Percentiles rank a stretch among this genome's conserved stretches.
Evolutionary conservation across 163 green algal genomes (phyloP).

Genomic region (Scenedesmus sp.): DNA sequence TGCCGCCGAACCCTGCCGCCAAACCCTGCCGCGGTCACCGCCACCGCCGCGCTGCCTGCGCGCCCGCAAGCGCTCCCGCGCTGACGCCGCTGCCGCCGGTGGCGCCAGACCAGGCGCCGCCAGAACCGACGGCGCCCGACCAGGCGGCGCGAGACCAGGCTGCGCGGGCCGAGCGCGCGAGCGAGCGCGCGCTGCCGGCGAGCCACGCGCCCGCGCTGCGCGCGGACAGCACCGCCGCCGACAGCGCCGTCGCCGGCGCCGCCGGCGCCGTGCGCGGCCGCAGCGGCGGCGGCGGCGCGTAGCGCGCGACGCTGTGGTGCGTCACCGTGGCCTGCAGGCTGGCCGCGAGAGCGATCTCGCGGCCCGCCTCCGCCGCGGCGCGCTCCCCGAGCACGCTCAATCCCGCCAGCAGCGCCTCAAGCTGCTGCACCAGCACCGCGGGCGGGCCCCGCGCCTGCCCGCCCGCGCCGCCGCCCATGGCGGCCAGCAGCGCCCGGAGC

Average conservation of each 20-base stretch:
- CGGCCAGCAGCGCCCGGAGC: not conserved
- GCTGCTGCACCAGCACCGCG: conserved; percentile 17
- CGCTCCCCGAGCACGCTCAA: conserved; percentile 29
- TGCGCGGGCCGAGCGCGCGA: not conserved
- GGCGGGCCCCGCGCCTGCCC: not conserved
- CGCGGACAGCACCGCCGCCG: too few species aligned
- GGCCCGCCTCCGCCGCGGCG: not conserved
- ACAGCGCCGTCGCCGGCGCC: not conserved
- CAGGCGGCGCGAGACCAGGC: not conserved
- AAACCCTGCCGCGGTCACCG: too few species aligned
- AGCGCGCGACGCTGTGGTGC: not conserved
- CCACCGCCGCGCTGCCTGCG: too few species aligned
- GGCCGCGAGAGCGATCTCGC: conserved; percentile 24
- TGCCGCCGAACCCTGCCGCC: too few species aligned
- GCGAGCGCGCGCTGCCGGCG: not conserved
- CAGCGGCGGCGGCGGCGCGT: not conserved
- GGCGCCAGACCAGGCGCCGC: too few species aligned
- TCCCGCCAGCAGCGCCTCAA: conserved; percentile 16
- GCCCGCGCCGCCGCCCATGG: not conserved
- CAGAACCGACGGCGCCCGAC: too few species aligned
- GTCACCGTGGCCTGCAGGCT: too few species aligned
- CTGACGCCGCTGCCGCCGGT: too few species aligned
- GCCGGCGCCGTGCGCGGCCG: not conserved
- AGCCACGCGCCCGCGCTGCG: too few species aligned
- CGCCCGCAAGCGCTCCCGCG: too few species aligned